Evolutionary conservation across 116 monocot species (phyloP), one percentile per base, ranked within the genome.

Genomic region (Zostera marina): DNA sequence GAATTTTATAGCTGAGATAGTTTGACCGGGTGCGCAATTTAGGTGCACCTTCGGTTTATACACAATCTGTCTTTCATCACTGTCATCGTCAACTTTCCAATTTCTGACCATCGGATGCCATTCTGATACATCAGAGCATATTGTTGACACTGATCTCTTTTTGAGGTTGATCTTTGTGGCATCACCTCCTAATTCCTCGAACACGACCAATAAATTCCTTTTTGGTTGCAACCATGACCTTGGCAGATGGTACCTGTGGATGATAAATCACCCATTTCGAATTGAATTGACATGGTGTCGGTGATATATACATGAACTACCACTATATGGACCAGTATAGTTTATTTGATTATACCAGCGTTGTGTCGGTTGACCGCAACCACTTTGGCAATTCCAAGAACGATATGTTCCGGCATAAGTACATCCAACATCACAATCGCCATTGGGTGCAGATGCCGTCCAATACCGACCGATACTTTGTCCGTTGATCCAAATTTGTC

Each of bases 401-500:
- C 87, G 66, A 22, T 70, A 98, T 19, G 83, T 77, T 53, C 98
- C 98, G 25, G 71, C 58, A 72, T 90, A 98, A 66, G 57, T 77
- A 40, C 98, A 98, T 25, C 54, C 74, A 15, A 67, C 72, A 70
- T 70, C 72, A 70, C 98, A 98, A 43, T 68, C 19, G 52, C 80
- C 98, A 56, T 72, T 70, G 13, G 76, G 73, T 20, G 91, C 91
- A 70, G 62, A 70, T 44, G 71, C 64, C 14, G 75, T 83, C 98
- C 98, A 98, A 65, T 98, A 98, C 62, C 98, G 80, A 45, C 98
- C 98, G 32, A 98, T 71, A 56, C 86, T 83, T 70, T 90, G 73
- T 14, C 98, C 91, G 61, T 98, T 98, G 23, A 98, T 83, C 98
- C 98, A 98, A 16, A 98, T 48, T 62, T 90, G 98, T 44, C 98